Evolutionary conservation across 495 filamentous ascomycete genomes (phyloP), one percentile per base, ranked within the genome.

Genomic region (Penicillium herquei): DNA sequence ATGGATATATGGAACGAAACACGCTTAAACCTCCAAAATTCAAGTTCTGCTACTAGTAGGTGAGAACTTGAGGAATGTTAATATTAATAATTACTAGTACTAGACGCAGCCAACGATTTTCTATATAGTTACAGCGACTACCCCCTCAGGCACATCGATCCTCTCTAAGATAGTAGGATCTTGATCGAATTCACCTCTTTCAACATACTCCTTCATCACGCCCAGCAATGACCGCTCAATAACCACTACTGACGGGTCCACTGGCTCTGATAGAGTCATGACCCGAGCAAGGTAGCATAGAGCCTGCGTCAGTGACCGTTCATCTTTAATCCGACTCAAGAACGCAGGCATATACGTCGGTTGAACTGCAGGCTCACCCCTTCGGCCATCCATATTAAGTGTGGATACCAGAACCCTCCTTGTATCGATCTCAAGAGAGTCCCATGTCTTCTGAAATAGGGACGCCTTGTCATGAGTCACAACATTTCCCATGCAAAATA

Each of bases 401-500:
- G 57, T 42, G 31, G 56, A 47, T 6, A 58, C 37, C 10, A 74
- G 39, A 6, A 30, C 54, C 11, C 57, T 42, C 39, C 61, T 65
- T 14, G 54, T 53, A 10, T 43, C 21, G 3, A 49, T 26, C 11
- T 71, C 64, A 2, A 74, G 56, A 1, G 56, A 46, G 21, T 40
- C 52, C 70, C 64, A 69, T 3, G 59, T 58, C 4, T 46, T 49
- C n/a, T 54, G 54, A 17, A 73, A 74, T 16, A 73, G 18, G 12
- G 67, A 34, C n/a, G 70, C 70, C 3, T 57, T 67, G 6, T 64
- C 32, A 7, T 50, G 49, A 26, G 59, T 62, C 11, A 56, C 58
- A 9, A 69, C 70, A 35, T 65, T 66, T 9, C 66, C 67, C 71
- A 74, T 71, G 47, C 70, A 72, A 5, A 73, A 50, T 14, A 74